phyloP scores from a whole-genome alignment of 23 red algal genomes.

The Chondrus crispus region DNA sequence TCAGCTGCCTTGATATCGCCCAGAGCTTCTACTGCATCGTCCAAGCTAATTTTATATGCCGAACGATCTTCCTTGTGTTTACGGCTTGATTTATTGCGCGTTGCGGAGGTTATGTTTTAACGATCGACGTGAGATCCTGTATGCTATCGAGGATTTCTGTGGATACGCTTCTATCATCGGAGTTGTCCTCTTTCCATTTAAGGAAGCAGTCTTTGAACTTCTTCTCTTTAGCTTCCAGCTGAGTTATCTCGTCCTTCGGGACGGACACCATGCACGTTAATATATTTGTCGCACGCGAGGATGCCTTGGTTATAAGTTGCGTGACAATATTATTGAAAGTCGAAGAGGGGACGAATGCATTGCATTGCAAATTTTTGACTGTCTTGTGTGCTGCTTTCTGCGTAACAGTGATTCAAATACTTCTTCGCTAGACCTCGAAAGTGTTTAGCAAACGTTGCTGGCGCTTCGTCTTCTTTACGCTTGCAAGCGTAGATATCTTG shows the following conservation, averaged over 20 bases:
- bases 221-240: too few relatives aligned
- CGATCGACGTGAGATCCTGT: too few relatives aligned
- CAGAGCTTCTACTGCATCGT: neutral
- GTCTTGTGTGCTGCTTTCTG: neutral
- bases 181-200: too few relatives aligned
- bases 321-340: neutral
- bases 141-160: too few relatives aligned
- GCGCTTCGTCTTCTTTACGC: neutral
- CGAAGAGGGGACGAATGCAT: neutral
- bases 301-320: neutral
- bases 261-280: too few relatives aligned
- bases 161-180: too few relatives aligned
- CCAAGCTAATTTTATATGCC: neutral
- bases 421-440: neutral
- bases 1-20: neutral
- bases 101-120: too few relatives aligned
- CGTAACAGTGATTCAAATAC: neutral
- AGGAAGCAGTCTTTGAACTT: too few relatives aligned
- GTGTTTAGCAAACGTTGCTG: neutral
- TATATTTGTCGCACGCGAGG: too few relatives aligned
- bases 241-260: too few relatives aligned
- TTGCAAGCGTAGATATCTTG: neutral
- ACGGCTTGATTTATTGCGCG: too few relatives aligned
- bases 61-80: too few relatives aligned
- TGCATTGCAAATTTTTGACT: slow-evolving; percentile 5